phyloP scores from a whole-genome alignment of 2,329 filamentous ascomycete species.

The Cercospora janseana region DNA sequence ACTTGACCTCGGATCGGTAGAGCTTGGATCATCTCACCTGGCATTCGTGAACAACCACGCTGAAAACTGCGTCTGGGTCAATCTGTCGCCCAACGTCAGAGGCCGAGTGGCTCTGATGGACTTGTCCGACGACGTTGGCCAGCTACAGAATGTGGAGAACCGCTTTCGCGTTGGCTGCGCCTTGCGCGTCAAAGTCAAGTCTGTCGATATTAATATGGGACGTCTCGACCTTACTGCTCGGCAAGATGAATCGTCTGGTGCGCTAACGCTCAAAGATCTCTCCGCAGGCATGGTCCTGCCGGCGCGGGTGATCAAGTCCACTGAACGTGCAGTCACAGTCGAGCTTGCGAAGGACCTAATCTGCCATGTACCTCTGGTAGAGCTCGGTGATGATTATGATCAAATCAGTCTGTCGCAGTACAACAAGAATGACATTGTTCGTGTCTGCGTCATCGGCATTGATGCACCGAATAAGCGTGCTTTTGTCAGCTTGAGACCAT shows the following conservation, averaged over 20 bases:
- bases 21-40: conserved; percentile 68
- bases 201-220: conserved; percentile 68
- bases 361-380: conserved; percentile 76
- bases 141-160: conserved; percentile 69
- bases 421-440: conserved; percentile 80
- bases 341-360: conserved; percentile 79
- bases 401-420: conserved; percentile 72
- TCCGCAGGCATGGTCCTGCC: conserved; percentile 78
- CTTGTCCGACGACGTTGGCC: conserved; percentile 79
- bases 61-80: conserved; percentile 82
- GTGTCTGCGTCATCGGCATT: conserved; percentile 78
- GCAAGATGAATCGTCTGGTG: conserved; percentile 42
- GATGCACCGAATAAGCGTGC: conserved; percentile 83
- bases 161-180: conserved; percentile 92
- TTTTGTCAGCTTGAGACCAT: conserved; percentile 77
- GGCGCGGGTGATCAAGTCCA: conserved; percentile 79
- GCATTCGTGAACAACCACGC: conserved; percentile 90
- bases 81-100: conserved; percentile 80
- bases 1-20: conserved; percentile 69
- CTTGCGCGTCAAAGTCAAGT: conserved; percentile 73
- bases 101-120: conserved; percentile 81
- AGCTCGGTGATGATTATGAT: conserved; percentile 82
- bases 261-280: conserved; percentile 67
- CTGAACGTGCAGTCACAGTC: conserved; percentile 78
- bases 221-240: conserved; percentile 69